phyloP scores from a whole-genome alignment of 768 basidiomycete species.

The Amanita exitialis region DNA sequence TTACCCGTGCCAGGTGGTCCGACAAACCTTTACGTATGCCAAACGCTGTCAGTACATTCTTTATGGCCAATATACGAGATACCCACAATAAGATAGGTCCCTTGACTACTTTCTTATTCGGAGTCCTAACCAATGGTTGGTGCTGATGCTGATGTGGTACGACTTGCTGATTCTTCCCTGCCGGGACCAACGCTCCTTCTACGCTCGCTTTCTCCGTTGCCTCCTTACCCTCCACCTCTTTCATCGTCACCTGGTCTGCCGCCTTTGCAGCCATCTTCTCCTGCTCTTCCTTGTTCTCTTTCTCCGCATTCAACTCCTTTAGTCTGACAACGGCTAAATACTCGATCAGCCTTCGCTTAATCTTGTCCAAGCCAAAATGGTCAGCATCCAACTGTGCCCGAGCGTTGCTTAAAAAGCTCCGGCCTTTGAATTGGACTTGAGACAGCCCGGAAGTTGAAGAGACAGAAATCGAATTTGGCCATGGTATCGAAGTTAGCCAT shows the following conservation, averaged over 20 bases:
- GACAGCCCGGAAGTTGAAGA: conserved; percentile 10
- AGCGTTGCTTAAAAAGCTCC: conserved; percentile 57
- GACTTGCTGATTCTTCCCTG: conserved; percentile 15
- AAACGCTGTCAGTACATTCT: not conserved
- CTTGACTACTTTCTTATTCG: conserved; percentile 37
- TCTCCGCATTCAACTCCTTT: conserved; percentile 35
- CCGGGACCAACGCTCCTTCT: conserved; percentile 19
- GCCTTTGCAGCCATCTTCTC: conserved; percentile 14
- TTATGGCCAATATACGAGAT: not conserved
- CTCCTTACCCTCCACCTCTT: conserved; percentile 6
- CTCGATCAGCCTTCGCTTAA: conserved; percentile 87
- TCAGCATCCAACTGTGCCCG: conserved; percentile 79
- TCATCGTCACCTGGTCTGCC: conserved; percentile 5
- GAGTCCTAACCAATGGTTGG: conserved; percentile 8
- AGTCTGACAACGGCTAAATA: conserved; percentile 81
- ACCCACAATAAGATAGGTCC: conserved; percentile 64
- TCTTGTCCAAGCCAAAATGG: conserved; percentile 86
- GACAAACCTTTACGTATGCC: conserved; percentile 44
- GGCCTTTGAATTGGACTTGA: conserved; percentile 29
- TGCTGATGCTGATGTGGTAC: conserved; percentile 6
- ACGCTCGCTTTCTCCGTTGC: conserved; percentile 6
- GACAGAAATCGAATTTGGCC: conserved; percentile 44
- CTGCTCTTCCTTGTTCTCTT: conserved; percentile 23
- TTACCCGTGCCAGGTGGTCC: conserved; percentile 91
- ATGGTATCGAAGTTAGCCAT: conserved; percentile 81